Evolutionary conservation across 352 stramenopile species (phyloP).

Genomic region (Pythium vanterpoolii): DNA sequence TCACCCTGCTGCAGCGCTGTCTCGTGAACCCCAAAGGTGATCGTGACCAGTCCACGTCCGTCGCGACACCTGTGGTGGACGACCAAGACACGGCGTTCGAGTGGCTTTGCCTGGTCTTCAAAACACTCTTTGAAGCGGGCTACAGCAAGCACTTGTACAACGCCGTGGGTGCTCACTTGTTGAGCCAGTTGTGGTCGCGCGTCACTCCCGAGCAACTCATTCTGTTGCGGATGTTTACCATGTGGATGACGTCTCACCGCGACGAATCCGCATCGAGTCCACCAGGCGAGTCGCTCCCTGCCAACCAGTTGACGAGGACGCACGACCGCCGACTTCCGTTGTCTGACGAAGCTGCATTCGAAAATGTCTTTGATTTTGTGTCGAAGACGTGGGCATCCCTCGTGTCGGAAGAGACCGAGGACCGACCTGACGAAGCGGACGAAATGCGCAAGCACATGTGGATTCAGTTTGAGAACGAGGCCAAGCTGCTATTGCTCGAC

Average conservation of each 20-base stretch:
- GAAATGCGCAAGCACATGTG: slow-evolving; percentile 66
- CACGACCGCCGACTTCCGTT: background rate
- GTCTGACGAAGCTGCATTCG: slow-evolving; percentile 2
- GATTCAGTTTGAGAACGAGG: slow-evolving; percentile 70
- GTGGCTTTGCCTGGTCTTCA: slow-evolving; percentile 73
- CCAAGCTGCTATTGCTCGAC: slow-evolving; percentile 72
- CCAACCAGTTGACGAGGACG: background rate
- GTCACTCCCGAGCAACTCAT: slow-evolving; percentile 83
- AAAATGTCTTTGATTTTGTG: slow-evolving; percentile 49
- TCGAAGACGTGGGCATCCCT: slow-evolving; percentile 53
- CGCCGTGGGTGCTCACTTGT: slow-evolving; percentile 63
- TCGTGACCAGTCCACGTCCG: background rate
- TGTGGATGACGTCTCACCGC: slow-evolving; percentile 45
- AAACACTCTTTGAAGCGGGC: slow-evolving; percentile 45
- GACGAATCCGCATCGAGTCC: background rate
- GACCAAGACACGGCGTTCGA: slow-evolving; percentile 68
- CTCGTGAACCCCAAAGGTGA: slow-evolving; percentile 34
- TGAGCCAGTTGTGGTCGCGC: slow-evolving; percentile 76
- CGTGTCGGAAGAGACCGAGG: slow-evolving; percentile 40
- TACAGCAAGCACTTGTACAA: slow-evolving; percentile 64
- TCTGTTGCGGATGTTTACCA: slow-evolving; percentile 67
- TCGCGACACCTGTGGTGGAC: slow-evolving; percentile 10
- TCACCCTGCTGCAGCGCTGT: slow-evolving; percentile 74
- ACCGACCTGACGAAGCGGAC: slow-evolving; percentile 56
- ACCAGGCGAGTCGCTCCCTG: background rate